Percentiles rank a stretch among this genome's conserved stretches.
Conservation (phyloP, 345 rosid genomes). For the Atalantia buxifolia region DNA sequence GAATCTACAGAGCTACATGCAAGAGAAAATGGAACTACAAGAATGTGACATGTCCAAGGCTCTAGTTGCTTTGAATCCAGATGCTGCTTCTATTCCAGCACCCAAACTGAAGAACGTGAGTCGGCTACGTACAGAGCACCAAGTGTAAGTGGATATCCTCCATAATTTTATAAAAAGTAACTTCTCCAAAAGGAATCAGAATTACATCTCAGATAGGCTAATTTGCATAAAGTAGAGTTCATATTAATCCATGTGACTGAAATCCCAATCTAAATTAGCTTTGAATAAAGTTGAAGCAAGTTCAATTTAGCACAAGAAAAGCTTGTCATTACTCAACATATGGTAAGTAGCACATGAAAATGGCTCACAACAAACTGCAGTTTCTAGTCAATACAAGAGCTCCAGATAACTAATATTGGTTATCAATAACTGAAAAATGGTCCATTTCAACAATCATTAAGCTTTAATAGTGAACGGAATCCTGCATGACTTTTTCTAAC, state of each 20-base stretch:
- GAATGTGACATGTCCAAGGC: conserved; percentile 80
- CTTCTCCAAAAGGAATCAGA: not conserved
- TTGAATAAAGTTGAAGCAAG: conserved; percentile 11
- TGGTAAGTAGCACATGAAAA: not conserved
- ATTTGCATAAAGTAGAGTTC: not conserved
- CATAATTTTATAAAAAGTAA: not conserved
- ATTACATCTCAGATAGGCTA: conserved; percentile 1
- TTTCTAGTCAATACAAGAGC: not conserved
- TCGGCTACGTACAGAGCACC: conserved; percentile 89
- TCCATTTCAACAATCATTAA: not conserved
- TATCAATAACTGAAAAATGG: not conserved
- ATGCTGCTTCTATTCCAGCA: conserved; percentile 62
- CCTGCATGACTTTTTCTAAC: conserved; percentile 6
- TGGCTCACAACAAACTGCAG: not conserved
- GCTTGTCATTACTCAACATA: not conserved
- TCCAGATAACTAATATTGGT: not conserved
- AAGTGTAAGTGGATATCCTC: conserved; percentile 68
- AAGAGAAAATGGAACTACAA: conserved; percentile 64
- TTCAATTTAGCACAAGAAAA: not conserved
- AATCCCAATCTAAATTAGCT: not conserved
- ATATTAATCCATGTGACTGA: not conserved
- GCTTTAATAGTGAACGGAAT: not conserved
- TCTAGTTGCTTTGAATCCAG: conserved; percentile 71
- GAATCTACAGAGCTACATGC: conserved; percentile 57
- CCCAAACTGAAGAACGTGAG: conserved; percentile 76